These are phyloP conservation scores for Debaryomyces coudertii DNA, from an alignment of 1,139 yeast genomes.

Conservation along the genomic window DNA sequence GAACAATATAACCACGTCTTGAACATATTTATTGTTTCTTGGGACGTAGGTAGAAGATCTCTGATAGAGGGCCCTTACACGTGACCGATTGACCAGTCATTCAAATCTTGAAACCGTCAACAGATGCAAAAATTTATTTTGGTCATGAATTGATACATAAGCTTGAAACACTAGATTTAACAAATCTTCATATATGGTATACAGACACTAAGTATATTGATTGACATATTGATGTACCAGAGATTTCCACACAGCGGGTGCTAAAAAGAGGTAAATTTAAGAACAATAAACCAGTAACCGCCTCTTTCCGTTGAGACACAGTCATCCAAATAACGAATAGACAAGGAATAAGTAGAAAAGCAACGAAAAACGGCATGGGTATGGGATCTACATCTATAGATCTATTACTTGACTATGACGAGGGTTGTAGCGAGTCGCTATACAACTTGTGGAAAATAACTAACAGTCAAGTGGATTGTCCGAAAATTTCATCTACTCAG, in stretches of 20 bases:
- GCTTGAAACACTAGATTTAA: background rate
- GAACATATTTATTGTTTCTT: background rate
- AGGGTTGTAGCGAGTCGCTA: constrained; percentile 17
- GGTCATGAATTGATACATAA: constrained; percentile 8
- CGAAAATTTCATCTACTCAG: constrained; percentile 17
- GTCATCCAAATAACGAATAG: background rate
- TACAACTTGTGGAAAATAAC: constrained; percentile 25
- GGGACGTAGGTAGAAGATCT: background rate
- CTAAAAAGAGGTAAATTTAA: background rate
- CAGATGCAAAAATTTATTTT: constrained; percentile 10
- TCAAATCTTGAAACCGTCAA: constrained; percentile 9
- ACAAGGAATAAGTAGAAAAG: background rate
- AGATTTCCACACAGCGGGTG: background rate
- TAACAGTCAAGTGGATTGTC: constrained; percentile 12
- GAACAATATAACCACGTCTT: background rate
- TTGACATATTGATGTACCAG: constrained; percentile 1
- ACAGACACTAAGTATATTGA: background rate
- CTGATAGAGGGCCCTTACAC: background rate
- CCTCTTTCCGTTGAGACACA: constrained; percentile 4
- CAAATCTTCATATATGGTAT: constrained; percentile 1
- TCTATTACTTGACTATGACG: constrained; percentile 5
- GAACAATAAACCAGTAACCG: constrained; percentile 1
- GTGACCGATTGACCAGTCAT: constrained; percentile 6
- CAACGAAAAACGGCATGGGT: background rate
- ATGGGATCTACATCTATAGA: constrained; percentile 8